Conservation (phyloP, 1,284 basidiomycete species). For the Apiotrichum veenhuisii region DNA sequence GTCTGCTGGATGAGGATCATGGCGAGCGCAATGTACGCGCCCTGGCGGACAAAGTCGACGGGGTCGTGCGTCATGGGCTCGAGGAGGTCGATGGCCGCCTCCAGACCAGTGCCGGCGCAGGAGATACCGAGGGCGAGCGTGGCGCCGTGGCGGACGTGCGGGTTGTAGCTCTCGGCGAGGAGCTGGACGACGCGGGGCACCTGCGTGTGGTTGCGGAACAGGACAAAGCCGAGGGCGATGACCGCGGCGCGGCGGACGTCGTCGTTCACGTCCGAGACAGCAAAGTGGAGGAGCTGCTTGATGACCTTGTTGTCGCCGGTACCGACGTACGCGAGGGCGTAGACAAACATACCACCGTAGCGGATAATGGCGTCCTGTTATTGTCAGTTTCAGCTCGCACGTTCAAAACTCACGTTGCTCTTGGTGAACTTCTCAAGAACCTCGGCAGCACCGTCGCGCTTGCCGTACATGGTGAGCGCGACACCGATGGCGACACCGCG, state of each 20-base stretch:
- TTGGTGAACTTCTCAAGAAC: slow-evolving; percentile 69
- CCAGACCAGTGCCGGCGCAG: slow-evolving; percentile 92
- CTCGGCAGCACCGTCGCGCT: slow-evolving; percentile 79
- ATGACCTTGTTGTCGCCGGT: slow-evolving; percentile 90
- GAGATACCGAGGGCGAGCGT: slow-evolving; percentile 83
- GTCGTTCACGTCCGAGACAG: slow-evolving; percentile 93
- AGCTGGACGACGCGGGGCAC: slow-evolving; percentile 93
- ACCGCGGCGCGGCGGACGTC: slow-evolving; percentile 93
- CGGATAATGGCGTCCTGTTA: slow-evolving; percentile 84
- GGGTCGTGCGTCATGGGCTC: slow-evolving; percentile 96
- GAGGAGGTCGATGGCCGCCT: slow-evolving; percentile 89
- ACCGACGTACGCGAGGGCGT: slow-evolving; percentile 90
- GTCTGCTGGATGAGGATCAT: slow-evolving; percentile 96
- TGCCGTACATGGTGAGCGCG: slow-evolving; percentile 84
- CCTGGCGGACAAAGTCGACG: slow-evolving; percentile 94
- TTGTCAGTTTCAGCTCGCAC: slow-evolving; percentile 8
- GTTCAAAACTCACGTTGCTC: slow-evolving; percentile 66
- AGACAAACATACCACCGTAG: slow-evolving; percentile 91
- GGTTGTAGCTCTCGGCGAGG: slow-evolving; percentile 94
- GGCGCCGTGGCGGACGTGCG: slow-evolving; percentile 93
- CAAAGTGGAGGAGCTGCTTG: slow-evolving; percentile 83
- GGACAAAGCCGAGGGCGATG: slow-evolving; percentile 85
- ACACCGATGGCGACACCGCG: slow-evolving; percentile 86
- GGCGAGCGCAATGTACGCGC: slow-evolving; percentile 88
- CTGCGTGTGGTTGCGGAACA: slow-evolving; percentile 91